Conservation (phyloP, 345 rosid genomes). For the Linum usitatissimum region DNA sequence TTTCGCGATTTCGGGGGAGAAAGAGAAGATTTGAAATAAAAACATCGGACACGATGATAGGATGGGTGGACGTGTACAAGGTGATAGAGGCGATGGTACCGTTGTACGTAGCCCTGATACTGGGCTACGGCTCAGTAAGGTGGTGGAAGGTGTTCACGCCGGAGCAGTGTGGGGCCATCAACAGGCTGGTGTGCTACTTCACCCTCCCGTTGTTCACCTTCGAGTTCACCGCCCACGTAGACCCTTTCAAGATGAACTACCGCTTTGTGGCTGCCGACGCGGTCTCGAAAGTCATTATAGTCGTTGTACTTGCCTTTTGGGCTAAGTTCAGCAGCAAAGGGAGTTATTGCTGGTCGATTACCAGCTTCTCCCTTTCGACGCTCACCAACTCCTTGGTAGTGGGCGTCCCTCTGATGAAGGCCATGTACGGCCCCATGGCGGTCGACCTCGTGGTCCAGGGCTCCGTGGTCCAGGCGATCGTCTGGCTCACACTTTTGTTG, state of each 20-base stretch:
- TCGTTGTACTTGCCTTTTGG: slow-evolving; percentile 48
- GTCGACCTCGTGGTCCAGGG: slow-evolving; percentile 75
- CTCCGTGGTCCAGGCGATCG: slow-evolving; percentile 48
- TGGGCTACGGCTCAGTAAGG: slow-evolving; percentile 79
- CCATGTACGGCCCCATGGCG: slow-evolving; percentile 64
- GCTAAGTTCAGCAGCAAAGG: slow-evolving; percentile 52
- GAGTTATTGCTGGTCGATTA: slow-evolving; percentile 72
- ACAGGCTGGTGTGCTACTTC: slow-evolving; percentile 68
- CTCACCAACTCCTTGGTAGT: slow-evolving; percentile 59
- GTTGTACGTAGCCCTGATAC: slow-evolving; percentile 54
- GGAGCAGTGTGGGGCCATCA: slow-evolving; percentile 73
- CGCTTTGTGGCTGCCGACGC: slow-evolving; percentile 50
- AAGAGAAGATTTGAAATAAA: too few species aligned
- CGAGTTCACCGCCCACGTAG: slow-evolving; percentile 57
- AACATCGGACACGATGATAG: slow-evolving; percentile 35
- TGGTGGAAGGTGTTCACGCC: slow-evolving; percentile 75
- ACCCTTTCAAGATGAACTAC: slow-evolving; percentile 71
- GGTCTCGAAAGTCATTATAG: slow-evolving; percentile 51
- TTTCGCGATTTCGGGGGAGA: too few species aligned
- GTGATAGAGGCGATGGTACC: slow-evolving; percentile 75
- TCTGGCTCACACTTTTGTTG: slow-evolving; percentile 69
- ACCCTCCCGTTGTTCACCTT: slow-evolving; percentile 70
- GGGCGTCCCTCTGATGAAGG: slow-evolving; percentile 55
- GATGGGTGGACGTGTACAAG: slow-evolving; percentile 66
- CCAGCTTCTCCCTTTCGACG: slow-evolving; percentile 60